Percentiles rank a stretch among this genome's conserved stretches.
phyloP scores from a whole-genome alignment of 768 basidiomycete genomes.

The Mycena olivaceomarginata region DNA sequence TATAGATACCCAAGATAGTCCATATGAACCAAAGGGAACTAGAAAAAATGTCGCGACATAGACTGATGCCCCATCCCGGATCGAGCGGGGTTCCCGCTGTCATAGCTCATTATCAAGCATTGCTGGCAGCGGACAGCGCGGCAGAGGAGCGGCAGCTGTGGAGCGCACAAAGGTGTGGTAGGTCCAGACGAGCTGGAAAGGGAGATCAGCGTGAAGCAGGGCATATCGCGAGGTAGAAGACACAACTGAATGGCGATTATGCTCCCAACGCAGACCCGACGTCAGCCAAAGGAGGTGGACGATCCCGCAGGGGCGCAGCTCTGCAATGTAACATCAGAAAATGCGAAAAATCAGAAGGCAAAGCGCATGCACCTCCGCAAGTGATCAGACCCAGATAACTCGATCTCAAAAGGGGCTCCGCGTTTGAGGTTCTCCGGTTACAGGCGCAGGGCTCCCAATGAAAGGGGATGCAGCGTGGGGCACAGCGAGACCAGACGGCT shows the following conservation, averaged over 20 bases:
- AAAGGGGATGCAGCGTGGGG: conserved; percentile 3
- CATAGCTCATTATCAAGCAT: too few relatives aligned
- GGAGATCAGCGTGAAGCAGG: too few relatives aligned
- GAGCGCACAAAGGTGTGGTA: too few relatives aligned
- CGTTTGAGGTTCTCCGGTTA: conserved; percentile 10
- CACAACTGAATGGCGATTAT: conserved; percentile 1
- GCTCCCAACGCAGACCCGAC: not conserved
- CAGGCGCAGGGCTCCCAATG: not conserved
- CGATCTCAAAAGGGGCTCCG: not conserved
- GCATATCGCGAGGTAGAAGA: not conserved
- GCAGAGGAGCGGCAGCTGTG: too few relatives aligned
- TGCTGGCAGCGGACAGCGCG: too few relatives aligned
- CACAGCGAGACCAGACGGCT: not conserved
- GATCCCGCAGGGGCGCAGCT: conserved; percentile 2
- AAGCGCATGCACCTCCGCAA: conserved; percentile 2
- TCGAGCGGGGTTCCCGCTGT: too few relatives aligned
- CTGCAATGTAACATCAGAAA: not conserved
- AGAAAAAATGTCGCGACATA: too few relatives aligned
- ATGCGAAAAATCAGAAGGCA: not conserved
- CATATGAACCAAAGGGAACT: too few relatives aligned
- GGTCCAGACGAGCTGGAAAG: too few relatives aligned
- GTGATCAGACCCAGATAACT: conserved; percentile 3
- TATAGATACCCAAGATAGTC: too few relatives aligned
- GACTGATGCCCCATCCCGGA: too few relatives aligned
- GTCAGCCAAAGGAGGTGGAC: not conserved